Base-by-base conservation (phyloP, 108 stramenopile species). In the Skeletonema menzelii region DNA sequence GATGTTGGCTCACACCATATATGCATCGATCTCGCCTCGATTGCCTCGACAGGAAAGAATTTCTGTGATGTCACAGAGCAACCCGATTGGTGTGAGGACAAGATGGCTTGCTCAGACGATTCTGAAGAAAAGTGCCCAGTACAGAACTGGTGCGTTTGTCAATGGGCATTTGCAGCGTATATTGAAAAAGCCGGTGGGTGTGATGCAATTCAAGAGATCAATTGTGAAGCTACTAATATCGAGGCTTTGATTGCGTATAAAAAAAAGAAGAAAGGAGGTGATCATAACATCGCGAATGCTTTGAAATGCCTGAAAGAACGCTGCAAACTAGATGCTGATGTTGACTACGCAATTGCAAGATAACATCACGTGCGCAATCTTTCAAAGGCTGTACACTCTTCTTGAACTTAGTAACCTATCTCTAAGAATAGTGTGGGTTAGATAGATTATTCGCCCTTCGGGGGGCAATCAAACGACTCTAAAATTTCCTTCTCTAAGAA, bases 151-250 rank as follows among this genome's bases (percentile, higher is more conserved):
- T 86, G 85, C 59, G 87, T 86, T 55, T 88, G 87, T 44, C 84
- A 88, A 47, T 88, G 87, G 87, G 90, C 90, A 0, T 91, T 88
- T 75, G 85, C 84, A 7, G 64, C 67, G 22, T 88, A 88, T 60
- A 64, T 91, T 15, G 32, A 84, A 47, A 75, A 75, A 19, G 85
- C 88, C 5, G 88, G 88, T 8, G 90, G 88, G 3, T 91, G 90
- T 62, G 81, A 86, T 28, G 63, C 75, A 13, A 87, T 91, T 59
- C 88, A 88, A 53, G 70, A 77, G 2, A 73, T 91, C 40, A 53
- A 69, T 8, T 91, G 90, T 62, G 80, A 87, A 14, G 69, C 83
- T 4, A 75, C 82, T 27, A 91, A 91, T 65, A 59, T 80, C 11
- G 32, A 86, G 61, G 85, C 88, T 7, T 5, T 87, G 30, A 32